Evolutionary conservation across 2,329 filamentous ascomycete genomes (phyloP), one percentile per base, ranked within the genome.

Genomic region (Chaetomium strumarium): DNA sequence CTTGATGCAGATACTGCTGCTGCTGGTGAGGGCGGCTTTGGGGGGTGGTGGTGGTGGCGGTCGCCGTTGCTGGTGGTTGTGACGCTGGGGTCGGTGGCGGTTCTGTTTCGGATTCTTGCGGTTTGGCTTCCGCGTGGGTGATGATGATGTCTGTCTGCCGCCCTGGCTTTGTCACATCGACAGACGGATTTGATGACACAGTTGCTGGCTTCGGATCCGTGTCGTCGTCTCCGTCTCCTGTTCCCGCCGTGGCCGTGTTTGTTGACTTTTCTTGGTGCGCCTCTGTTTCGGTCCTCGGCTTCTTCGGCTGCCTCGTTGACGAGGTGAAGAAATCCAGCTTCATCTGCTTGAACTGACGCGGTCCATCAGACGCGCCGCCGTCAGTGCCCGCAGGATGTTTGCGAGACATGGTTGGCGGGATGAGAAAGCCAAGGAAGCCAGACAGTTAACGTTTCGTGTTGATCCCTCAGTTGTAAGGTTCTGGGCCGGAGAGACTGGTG

Each of bases 261-360:
- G 19, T 41, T 14, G 43, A 34, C 14, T 12, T 40, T 13, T 47
- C 36, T 34, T 37, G 37, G 7, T 14, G 17, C 9, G 41, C 34
- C 37, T 54, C 36, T 3, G 20, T 13, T 20, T 16, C 30, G 2
- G 24, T 5, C 12, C 9, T 56, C 14, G 41, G 40, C 17, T 33
- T 46, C 36, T 47, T 43, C n/a, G 40, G 17, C 2, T 36, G 49
- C 3, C 13, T 20, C 12, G 5, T 31, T 12, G 51, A 16, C 6
- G 49, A 40, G 3, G 45, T 31, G 12, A 34, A 46, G 38, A 59
- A 59, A 52, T 30, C 50, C 36, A 59, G 43, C 42, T 53, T 59
- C 4, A 52, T 57, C 46, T 59, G 57, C 36, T 57, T 59, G 20
- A 57, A 46, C 41, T 50, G 44, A 17, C 51, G 52, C 20, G 33